Evolutionary conservation across 108 stramenopile genomes (phyloP).

Genomic region (Asterionellopsis glacialis): DNA sequence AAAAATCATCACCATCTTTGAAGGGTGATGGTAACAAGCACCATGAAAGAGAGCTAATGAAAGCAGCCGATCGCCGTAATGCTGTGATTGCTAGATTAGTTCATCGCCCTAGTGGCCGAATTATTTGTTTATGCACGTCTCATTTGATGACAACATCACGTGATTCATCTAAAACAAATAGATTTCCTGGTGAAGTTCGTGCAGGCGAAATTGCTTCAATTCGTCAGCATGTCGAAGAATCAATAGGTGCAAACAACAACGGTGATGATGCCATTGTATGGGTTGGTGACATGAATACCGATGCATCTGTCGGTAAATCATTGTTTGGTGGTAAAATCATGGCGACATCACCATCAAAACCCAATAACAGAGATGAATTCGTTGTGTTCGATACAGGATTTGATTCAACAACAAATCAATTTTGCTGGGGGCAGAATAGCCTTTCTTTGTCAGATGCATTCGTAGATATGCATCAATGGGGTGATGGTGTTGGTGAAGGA

Average conservation of each 20-base stretch:
- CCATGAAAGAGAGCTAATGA: background rate
- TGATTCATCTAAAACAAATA: conserved; percentile 7
- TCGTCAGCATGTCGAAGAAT: background rate
- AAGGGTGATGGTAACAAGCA: background rate
- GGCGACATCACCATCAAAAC: too few species aligned
- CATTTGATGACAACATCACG: conserved; percentile 22
- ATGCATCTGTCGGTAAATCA: background rate
- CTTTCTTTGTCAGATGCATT: conserved; percentile 5
- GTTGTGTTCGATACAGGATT: conserved; percentile 4
- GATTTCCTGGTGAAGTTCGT: conserved; percentile 18
- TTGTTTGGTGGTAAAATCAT: conserved; percentile 2
- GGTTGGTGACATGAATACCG: conserved; percentile 19
- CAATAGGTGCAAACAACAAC: too few species aligned
- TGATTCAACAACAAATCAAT: background rate
- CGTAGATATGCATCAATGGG: conserved; percentile 13
- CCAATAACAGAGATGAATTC: background rate
- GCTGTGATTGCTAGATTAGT: conserved; percentile 7
- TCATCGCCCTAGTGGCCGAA: conserved; percentile 8
- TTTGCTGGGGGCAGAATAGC: background rate
- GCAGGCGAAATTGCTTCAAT: conserved; percentile 10
- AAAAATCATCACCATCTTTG: too few species aligned
- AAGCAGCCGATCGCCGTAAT: conserved; percentile 21
- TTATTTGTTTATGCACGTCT: conserved; percentile 2
- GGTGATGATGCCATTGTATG: conserved; percentile 8
- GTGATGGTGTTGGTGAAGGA: conserved; percentile 12